These are phyloP conservation scores for Epichloe sylvatica DNA, from an alignment of 2,329 filamentous ascomycete genomes.

Conservation along the genomic window DNA sequence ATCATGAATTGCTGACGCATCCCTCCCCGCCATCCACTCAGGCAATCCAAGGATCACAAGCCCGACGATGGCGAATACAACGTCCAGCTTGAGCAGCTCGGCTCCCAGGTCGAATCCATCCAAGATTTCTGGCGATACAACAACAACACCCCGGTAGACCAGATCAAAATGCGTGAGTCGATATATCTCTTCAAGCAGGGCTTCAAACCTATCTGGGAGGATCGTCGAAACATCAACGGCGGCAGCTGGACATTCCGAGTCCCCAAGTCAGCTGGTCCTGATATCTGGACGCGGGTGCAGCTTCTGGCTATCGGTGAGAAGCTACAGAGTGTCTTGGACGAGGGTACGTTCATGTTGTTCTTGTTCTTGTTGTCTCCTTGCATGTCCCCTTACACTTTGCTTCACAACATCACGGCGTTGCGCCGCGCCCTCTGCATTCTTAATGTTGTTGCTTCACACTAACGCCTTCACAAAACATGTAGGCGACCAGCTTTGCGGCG, in stretches of 20 bases:
- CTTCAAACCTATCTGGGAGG: constrained; percentile 68
- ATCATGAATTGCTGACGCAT: not conserved
- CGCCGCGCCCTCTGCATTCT: too few relatives aligned
- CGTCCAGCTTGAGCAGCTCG: constrained; percentile 46
- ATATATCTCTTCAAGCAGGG: constrained; percentile 70
- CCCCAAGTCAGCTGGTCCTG: constrained; percentile 56
- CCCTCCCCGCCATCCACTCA: not conserved
- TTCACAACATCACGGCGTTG: too few relatives aligned
- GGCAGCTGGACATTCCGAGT: constrained; percentile 90
- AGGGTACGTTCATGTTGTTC: constrained; percentile 36
- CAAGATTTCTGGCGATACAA: constrained; percentile 77
- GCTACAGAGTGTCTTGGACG: constrained; percentile 58
- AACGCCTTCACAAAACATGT: not conserved
- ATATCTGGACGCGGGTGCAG: constrained; percentile 71
- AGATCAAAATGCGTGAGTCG: constrained; percentile 63
- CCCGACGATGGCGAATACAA: constrained; percentile 34
- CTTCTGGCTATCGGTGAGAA: constrained; percentile 73
- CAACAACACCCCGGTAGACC: constrained; percentile 66
- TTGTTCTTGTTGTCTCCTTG: not conserved
- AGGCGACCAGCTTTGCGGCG: constrained; percentile 81
- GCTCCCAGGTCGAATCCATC: constrained; percentile 57
- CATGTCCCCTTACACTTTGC: too few relatives aligned
- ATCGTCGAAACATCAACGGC: constrained; percentile 71
- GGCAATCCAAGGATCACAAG: constrained; percentile 30
- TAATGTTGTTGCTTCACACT: not conserved